A percentile compares a stretch with the other conserved stretches of the same genome.
Conservation (phyloP, 129 eudicot genomes). For the Lonicera japonica region DNA sequence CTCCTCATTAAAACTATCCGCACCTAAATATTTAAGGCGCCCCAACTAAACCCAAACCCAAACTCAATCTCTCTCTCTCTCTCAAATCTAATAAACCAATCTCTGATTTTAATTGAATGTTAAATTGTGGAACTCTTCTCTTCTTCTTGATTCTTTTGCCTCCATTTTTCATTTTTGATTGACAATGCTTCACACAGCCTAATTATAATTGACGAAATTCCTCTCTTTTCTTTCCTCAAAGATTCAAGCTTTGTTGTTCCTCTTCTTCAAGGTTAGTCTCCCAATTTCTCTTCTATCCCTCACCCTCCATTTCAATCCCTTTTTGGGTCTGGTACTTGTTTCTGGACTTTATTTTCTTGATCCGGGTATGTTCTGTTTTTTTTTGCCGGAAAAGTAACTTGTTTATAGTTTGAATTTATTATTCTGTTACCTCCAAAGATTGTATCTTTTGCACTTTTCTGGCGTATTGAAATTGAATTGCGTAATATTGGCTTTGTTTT, state of each 20-base stretch:
- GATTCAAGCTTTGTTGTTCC: background rate
- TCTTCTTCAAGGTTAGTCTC: background rate
- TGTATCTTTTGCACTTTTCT: background rate
- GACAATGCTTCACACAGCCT: background rate
- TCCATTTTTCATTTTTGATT: background rate
- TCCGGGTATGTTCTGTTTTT: conserved; percentile 6
- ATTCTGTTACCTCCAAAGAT: background rate
- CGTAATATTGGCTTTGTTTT: background rate
- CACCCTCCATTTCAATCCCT: background rate
- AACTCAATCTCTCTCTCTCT: background rate
- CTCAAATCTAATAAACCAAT: background rate
- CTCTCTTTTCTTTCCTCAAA: background rate
- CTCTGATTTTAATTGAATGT: background rate
- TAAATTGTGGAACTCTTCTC: background rate
- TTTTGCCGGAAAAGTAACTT: conserved; percentile 5
- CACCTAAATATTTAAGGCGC: background rate
- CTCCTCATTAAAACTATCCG: background rate
- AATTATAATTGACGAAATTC: background rate
- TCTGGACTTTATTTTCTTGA: background rate
- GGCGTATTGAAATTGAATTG: background rate
- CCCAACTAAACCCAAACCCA: conserved; percentile 1
- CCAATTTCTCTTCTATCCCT: background rate
- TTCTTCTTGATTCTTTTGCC: background rate
- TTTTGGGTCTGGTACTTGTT: background rate
- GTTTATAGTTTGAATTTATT: conserved; percentile 5